Base-by-base conservation (phyloP, 345 rosid genomes). In the Draba incana region DNA sequence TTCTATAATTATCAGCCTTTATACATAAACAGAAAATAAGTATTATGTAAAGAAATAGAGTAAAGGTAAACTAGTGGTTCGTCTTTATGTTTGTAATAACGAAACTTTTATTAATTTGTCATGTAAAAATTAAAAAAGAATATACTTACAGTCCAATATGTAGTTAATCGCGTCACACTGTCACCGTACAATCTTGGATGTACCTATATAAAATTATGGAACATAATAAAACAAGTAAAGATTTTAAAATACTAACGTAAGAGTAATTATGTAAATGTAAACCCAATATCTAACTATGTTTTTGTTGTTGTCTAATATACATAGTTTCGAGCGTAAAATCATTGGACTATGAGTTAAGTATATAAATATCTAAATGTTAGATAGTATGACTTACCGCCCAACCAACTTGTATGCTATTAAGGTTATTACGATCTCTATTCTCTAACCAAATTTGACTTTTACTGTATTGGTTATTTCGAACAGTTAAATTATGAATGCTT, bases 111-210 rank as follows among this genome's bases (percentile, higher is more conserved):
- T 33, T 0, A 10, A 11, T 57, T 55, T 28, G 3, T 20, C 1
- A 35, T 8, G 39, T 31, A 0, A 33, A 13, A 13, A 5, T 45
- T 0, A 20, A 20, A 20, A 20, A 20, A 20, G 13, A 43, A 38
- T 46, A 14, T 56, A 30, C 70, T 75, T 12, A 75, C 75, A 3
- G 75, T 69, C 70, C 70, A 75, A 41, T 63, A 43, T 56, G 59
- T 39, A 7, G 79, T 75, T 8, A 75, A 65, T 23, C 79, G 55
- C 3, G 70, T 48, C 0, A 0, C 1, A 56, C 58, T 62, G 25
- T 75, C 70, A 1, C 55, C 61, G 30, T 75, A 63, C 4, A 75
- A 7, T 30, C 42, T 57, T 47, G 62, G 70, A 56, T 69, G 66
- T 10, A 63, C 66, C 75, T 75, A 58, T 0, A 52, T 0, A 38